Base-by-base conservation (phyloP, 2,329 filamentous ascomycete genomes). In the Neofusicoccum laricinum region DNA sequence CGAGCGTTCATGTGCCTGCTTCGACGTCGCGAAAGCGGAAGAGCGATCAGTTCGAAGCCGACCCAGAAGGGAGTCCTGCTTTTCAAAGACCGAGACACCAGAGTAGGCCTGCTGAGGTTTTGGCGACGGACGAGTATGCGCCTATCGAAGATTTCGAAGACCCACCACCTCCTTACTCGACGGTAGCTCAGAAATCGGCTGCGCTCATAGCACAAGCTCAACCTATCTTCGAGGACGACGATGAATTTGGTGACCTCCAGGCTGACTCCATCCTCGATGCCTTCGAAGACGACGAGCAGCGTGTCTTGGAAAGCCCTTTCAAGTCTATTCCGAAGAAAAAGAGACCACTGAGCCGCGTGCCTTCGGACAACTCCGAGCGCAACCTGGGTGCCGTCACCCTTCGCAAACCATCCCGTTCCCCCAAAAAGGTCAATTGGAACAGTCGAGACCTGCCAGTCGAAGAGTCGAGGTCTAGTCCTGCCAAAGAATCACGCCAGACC, bases 131-230 rank as follows among this genome's bases (percentile, higher is more conserved):
- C 12, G 67, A 68, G 5, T 64, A 50, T 41, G 50, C 43, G 4
- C 62, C 62, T 32, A 41, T 51, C 30, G 63, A 59, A 38, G 55
- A 59, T 11, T 61, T 51, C 17, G 57, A 65, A 8, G 63, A 65
- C 32, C 76, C 76, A 38, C 76, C 76, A 25, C 64, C 57, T 14
- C 81, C 81, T 4, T 83, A 82, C 66, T 82, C 80, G 2, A 81
- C 78, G 0, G 71, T 79, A 30, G 72, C 74, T n/a, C 73, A 70
- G 5, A 58, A 34, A 19, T 30, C n/a, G 2, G n/a, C 11, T 36
- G 14, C 21, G 8, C 40, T 30, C 25, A 21, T 14, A 17, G 14
- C 14, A 10, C 32, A 14, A 17, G 15, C 19, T 2, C 10, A 15
- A 6, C 30, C 19, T 15, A 5, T 25, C 2, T 14, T 34, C 32